These are phyloP conservation scores for Manihot esculenta DNA, from an alignment of 441 rosid genomes.

Conservation along the genomic window DNA sequence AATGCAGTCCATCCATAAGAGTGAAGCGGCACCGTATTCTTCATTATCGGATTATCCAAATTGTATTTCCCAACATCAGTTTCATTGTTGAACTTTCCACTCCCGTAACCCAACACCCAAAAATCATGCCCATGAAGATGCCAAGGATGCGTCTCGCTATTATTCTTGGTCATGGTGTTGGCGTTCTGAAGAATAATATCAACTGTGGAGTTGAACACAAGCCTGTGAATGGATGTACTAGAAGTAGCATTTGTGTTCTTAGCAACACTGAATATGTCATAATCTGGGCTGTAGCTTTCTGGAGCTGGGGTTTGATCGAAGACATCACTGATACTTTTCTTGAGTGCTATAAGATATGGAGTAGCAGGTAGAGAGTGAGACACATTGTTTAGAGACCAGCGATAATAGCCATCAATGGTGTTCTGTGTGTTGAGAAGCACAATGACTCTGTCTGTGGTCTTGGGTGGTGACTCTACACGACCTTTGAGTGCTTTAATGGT, in stretches of 20 bases:
- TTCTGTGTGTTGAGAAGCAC: constrained; percentile 52
- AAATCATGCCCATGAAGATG: constrained; percentile 89
- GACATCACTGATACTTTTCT: constrained; percentile 27
- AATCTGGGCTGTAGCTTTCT: constrained; percentile 31
- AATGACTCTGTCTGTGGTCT: constrained; percentile 35
- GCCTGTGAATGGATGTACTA: constrained; percentile 42
- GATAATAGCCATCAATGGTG: constrained; percentile 28
- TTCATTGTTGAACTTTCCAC: constrained; percentile 46
- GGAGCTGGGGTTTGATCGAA: constrained; percentile 44
- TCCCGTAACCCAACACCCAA: constrained; percentile 72
- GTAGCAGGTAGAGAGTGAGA: constrained; percentile 42
- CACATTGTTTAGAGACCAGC: constrained; percentile 56
- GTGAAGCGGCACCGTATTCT: constrained; percentile 71
- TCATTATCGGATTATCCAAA: constrained; percentile 62
- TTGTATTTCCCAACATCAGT: constrained; percentile 44
- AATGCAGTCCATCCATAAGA: constrained; percentile 73
- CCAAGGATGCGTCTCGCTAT: constrained; percentile 88
- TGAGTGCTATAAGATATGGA: constrained; percentile 50
- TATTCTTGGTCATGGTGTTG: constrained; percentile 29
- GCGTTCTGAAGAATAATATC: constrained; percentile 73
- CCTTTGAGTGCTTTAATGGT: constrained; percentile 43
- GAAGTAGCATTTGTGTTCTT: constrained; percentile 32
- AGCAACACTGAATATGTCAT: constrained; percentile 14
- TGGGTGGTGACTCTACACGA: constrained; percentile 35
- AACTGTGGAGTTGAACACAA: constrained; percentile 50